Base-by-base conservation (phyloP, 306 rosid genomes). In the Glycine soja region DNA sequence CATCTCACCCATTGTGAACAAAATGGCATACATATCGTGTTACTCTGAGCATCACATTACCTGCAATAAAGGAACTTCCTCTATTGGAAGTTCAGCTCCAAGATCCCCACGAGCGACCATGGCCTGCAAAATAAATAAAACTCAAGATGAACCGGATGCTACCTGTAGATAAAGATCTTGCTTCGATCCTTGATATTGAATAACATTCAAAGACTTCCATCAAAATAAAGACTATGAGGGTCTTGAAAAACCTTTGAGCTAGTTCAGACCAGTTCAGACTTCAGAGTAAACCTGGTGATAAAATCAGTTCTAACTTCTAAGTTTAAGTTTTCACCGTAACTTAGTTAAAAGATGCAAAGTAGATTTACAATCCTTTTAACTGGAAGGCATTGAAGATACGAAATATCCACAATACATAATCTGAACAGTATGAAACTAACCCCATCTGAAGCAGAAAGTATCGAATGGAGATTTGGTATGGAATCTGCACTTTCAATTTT, bases 51-150 rank as follows among this genome's bases (percentile, higher is more conserved):
- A 51, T 74, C 53, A 54, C 53, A 74, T 74, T 82, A 93, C 99
- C 98, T 95, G 99, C 91, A 95, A 75, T 56, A 93, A 76, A 81
- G 99, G 98, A 86, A 95, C 98, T 12, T 95, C 99, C 88, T 95
- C 99, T 48, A 95, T 93, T 74, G 98, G 99, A 83, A 93, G 99
- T 82, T 95, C 99, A 79, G 99, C 99, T 81, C 99, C 99, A 79
- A 95, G 99, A 87, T 95, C 99, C 82, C 99, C 99, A 65, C 98
- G 99, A 90, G 99, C 99, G 77, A 91, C 97, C 99, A 95, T 93
- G 36, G 98, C 99, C 99, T 95, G 74, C 68, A 73, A 86, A 81
- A 80, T 61, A 69, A 76, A 83, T 58, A 58, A 62, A 80, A 66
- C 18, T 46, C 8, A 71, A 47, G 59, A 65, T 72, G 74, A 80